Evolutionary conservation across 345 rosid genomes (phyloP), one percentile per base, ranked within the genome.

Genomic region (Aquilaria yunnanensis): DNA sequence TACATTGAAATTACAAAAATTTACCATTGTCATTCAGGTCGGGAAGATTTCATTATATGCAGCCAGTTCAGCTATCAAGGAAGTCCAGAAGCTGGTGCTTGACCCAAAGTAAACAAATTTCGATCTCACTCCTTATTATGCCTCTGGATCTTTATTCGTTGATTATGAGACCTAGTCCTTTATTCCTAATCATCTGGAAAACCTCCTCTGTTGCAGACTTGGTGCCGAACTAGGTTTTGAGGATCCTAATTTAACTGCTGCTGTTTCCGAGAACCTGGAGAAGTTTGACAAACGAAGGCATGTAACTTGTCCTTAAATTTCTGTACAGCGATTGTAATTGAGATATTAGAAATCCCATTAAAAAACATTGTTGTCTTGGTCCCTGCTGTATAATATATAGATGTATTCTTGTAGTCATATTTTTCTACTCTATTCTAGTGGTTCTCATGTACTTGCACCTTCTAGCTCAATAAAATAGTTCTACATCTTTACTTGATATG

Each of bases 21-120:
- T 56, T 57, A 30, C 55, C 43, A 52, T 70, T 54, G 55, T 54
- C 68, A 61, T 64, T 62, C 89, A 95, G 99, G 93, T 80, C 1
- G 99, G 96, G 52, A 91, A 95, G 77, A 87, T 84, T 59, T 85
- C 96, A 11, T 66, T 95, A 41, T 95, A 95, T 60, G 94, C 97
- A 64, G 99, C 99, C 62, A 91, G 96, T 80, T 88, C 94, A 63
- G 91, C 94, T 57, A 95, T 95, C 67, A 95, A 89, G 77, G 99
- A 95, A 75, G 89, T 91, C 67, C 95, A 91, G 81, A 87, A 85
- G 74, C 75, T 91, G 82, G 92, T 91, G 50, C 93, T 89, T 63
- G 96, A 89, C 75, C 87, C 97, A 47, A 89, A 85, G 97, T 89
- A 84, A 87, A 92, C 67, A 37, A 65, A 63, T 12, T 29, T 62